Evolutionary conservation across 2,329 filamentous ascomycete genomes (phyloP).

Genomic region (Arthrinium puccinioides): DNA sequence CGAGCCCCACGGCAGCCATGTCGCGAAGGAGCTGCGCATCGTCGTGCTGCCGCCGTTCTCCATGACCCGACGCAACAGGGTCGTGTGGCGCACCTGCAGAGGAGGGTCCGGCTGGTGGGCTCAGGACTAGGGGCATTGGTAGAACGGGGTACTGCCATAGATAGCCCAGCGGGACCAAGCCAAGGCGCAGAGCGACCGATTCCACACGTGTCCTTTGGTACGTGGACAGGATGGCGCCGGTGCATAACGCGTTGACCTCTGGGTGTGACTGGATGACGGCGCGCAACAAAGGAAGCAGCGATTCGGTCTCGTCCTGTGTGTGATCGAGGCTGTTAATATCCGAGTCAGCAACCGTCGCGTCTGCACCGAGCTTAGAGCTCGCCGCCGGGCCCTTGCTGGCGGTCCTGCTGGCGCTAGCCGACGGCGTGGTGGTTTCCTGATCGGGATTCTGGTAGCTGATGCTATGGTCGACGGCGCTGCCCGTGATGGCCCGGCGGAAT

Average conservation of each 20-base stretch:
- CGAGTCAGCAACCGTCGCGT: conserved; percentile 11
- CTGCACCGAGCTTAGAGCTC: not conserved
- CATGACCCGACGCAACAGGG: conserved; percentile 6
- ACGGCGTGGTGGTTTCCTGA: conserved; percentile 7
- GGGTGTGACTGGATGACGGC: conserved; percentile 64
- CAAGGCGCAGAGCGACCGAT: conserved; percentile 78
- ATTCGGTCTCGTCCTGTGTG: conserved; percentile 78
- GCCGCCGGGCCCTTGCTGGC: not conserved
- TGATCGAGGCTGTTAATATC: conserved; percentile 9
- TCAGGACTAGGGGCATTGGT: conserved; percentile 29
- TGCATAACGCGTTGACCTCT: conserved; percentile 76
- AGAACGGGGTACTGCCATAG: conserved; percentile 86
- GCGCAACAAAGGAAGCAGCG: conserved; percentile 67
- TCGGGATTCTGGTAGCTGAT: conserved; percentile 55
- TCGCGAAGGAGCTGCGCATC: conserved; percentile 64
- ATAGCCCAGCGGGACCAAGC: conserved; percentile 74
- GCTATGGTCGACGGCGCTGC: conserved; percentile 61
- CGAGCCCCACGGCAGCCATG: conserved; percentile 70
- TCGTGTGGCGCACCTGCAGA: conserved; percentile 12
- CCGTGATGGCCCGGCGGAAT: conserved; percentile 71
- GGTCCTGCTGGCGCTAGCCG: not conserved
- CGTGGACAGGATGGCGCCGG: conserved; percentile 87
- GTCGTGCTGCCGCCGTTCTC: conserved; percentile 20
- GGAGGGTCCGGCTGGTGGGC: conserved; percentile 24
- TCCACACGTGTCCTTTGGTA: conserved; percentile 97